Base-by-base conservation (phyloP, 345 rosid species). In the Murraya paniculata region DNA sequence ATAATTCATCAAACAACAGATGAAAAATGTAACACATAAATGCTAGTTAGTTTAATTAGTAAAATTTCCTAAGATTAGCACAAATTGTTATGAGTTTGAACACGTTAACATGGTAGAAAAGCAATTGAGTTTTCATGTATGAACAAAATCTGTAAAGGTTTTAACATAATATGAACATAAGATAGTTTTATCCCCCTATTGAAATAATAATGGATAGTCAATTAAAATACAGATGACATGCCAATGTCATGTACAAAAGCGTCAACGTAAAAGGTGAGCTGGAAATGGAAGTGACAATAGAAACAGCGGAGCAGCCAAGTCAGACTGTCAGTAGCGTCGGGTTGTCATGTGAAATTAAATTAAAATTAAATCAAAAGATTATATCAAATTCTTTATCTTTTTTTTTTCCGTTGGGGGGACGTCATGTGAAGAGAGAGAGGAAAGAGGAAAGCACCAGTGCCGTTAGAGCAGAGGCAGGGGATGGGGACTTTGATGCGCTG, bases 381-480 rank as follows among this genome's bases (percentile, higher is more conserved):
- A n/a, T 53, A 33, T 59, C 13, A 31, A n/a, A n/a, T n/a, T n/a
- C n/a, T 41, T 9, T 13, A 11, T 41, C 7, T 7, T 38, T 7
- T 9, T 36, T 39, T 39, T 39, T 9, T 39, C 0, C 11, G 3
- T 39, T 39, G 48, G 13, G 50, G 10, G 50, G 50, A 4, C 0
- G 50, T 45, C 50, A 45, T 45, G 18, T 31, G 7, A 8, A 2
- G 21, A 14, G 24, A 68, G 27, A 18, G 27, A 53, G 61, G 55
- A 19, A 28, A 45, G 13, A 39, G 19, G 28, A 9, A 87, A 80
- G 21, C 68, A 10, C 89, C 89, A 24, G 82, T 78, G 78, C 81
- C 83, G 75, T 85, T 81, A 18, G 59, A 59, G 80, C 91, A 88
- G 33, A 22, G 4, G 83, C 91, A 86, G 4, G 82, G 68, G 75